Percentiles rank a stretch among this genome's conserved stretches.
Conservation (phyloP, 176 grass and related monocot genomes). For the Sorghum bicolor region DNA sequence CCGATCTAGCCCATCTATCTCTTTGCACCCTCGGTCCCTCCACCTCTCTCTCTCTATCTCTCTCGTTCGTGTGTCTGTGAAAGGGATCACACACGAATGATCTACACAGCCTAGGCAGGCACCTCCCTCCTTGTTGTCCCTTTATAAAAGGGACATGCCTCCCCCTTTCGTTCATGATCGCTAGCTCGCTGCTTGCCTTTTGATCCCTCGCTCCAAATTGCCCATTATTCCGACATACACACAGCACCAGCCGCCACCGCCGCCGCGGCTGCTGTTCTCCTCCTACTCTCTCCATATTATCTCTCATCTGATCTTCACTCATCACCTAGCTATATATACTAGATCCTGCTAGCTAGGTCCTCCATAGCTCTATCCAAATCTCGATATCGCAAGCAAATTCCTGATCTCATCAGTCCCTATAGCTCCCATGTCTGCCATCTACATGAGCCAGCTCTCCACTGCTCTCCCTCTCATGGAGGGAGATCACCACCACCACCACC, state of each 20-base stretch:
- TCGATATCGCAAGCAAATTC: neutral
- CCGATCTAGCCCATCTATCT: conserved; percentile 26
- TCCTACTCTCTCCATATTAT: conserved; percentile 2
- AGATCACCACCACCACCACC: conserved; percentile 49
- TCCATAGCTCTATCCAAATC: conserved; percentile 9
- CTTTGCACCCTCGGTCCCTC: neutral
- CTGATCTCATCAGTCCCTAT: neutral
- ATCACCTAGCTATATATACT: neutral
- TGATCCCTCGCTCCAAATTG: conserved; percentile 31
- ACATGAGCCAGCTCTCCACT: conserved; percentile 74
- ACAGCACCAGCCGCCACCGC: conserved; percentile 4
- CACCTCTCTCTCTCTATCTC: neutral
- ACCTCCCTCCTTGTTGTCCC: conserved; percentile 37
- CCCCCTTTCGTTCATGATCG: conserved; percentile 36
- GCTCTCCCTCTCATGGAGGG: conserved; percentile 64
- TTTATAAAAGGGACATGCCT: conserved; percentile 66
- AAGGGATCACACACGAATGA: conserved; percentile 48
- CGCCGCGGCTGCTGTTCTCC: neutral
- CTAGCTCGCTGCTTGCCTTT: neutral
- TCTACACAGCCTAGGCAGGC: conserved; percentile 42
- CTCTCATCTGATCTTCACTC: conserved; percentile 27
- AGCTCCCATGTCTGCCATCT: conserved; percentile 53
- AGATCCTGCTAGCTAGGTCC: neutral
- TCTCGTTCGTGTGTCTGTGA: conserved; percentile 24
- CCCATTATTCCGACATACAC: conserved; percentile 18